Base-by-base conservation (phyloP, 73 alveolate species). In the Stentor coeruleus region DNA sequence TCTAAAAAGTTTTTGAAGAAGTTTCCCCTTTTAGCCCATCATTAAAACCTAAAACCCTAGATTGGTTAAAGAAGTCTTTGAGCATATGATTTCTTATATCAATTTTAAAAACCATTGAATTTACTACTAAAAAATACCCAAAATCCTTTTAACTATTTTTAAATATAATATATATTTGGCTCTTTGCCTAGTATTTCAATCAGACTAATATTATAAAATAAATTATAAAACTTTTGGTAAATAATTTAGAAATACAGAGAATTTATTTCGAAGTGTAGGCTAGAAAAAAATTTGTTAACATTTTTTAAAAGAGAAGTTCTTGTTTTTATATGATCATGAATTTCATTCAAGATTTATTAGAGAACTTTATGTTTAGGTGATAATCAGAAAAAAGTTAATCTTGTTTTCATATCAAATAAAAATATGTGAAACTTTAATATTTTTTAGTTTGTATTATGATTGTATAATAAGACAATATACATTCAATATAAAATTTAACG, bases 131-230 rank as follows among this genome's bases (percentile, higher is more conserved):
- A 0, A 36, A 75, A 2, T 75, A n/a, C 3, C 40, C 38, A 3
- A n/a, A 26, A 40, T 75, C 3, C 59, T 66, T 20, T 75, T 75
- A 30, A 14, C 38, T 15, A 6, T 37, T 40, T 75, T 75, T 35
- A 75, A 75, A 40, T 75, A 75, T 20, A 75, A 40, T 37, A 39
- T 75, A 36, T 31, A 37, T 28, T 14, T 20, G 59, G 28, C n/a
- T 75, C 6, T 66, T 75, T n/a, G 14, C 59, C 14, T 14, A 40
- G 33, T 33, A 75, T 75, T 39, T 38, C 28, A 37, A 75, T 2
- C 83, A 75, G 38, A 39, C 14, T n/a, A 75, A 75, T 37, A 75
- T 75, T 37, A 35, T 75, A 20, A 75, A 38, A 38, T 14, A 40
- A 38, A 66, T 66, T 36, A 40, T 40, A 0, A 30, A 31, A 15